Conservation (phyloP, 148 eudicot species). For the Dianthus caryophyllus region DNA sequence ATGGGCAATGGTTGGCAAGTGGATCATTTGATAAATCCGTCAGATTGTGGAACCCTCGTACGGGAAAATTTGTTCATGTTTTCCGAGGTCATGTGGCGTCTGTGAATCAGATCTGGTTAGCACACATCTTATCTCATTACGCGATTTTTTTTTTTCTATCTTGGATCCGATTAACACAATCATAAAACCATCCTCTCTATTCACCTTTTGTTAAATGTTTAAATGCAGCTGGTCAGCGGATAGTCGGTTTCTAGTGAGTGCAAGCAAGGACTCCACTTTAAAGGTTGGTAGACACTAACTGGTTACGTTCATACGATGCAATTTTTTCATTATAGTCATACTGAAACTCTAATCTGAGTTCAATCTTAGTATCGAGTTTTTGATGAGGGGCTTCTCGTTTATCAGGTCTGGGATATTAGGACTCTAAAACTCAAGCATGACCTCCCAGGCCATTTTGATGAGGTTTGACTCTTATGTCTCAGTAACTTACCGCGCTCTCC, state of each 20-base stretch:
- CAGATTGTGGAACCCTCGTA: slow-evolving; percentile 85
- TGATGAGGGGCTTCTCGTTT: too few relatives aligned
- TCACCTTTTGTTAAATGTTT: not conserved
- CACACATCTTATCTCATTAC: not conserved
- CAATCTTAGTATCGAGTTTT: too few relatives aligned
- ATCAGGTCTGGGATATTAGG: slow-evolving; percentile 8
- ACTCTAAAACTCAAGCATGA: not conserved
- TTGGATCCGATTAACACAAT: not conserved
- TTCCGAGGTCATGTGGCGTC: slow-evolving; percentile 96
- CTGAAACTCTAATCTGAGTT: too few relatives aligned
- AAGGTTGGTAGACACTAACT: slow-evolving; percentile 71
- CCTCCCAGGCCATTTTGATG: slow-evolving; percentile 12
- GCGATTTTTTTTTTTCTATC: not conserved
- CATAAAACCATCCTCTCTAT: not conserved
- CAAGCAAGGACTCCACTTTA: slow-evolving; percentile 94
- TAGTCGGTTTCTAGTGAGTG: slow-evolving; percentile 86
- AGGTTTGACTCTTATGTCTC: not conserved
- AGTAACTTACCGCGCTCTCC: not conserved
- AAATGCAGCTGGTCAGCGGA: slow-evolving; percentile 96
- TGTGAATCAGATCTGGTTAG: slow-evolving; percentile 89
- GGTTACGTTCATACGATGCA: too few relatives aligned
- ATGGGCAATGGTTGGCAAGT: slow-evolving; percentile 94
- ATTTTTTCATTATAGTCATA: too few relatives aligned
- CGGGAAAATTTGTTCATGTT: slow-evolving; percentile 71
- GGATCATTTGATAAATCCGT: slow-evolving; percentile 95